Conservation (phyloP, 2,329 filamentous ascomycete species). For the Penicillium sp. region DNA sequence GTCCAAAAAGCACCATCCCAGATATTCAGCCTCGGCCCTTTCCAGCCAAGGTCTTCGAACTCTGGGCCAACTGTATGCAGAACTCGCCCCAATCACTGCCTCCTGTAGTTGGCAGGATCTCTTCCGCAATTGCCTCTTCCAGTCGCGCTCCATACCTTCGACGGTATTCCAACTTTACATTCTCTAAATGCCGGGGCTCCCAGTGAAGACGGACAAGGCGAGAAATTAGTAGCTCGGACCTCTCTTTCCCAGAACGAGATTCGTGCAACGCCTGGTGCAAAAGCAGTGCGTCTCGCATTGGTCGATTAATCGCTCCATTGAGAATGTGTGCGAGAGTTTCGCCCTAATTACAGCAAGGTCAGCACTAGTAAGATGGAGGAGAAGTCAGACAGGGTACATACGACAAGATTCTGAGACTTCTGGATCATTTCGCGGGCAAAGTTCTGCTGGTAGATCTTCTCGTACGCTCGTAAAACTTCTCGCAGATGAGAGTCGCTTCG, state of each 20-base stretch:
- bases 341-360: constrained; percentile 61
- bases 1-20: not conserved
- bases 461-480: constrained; percentile 79
- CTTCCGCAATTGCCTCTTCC: constrained; percentile 77
- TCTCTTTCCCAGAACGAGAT: constrained; percentile 71
- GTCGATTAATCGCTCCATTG: constrained; percentile 94
- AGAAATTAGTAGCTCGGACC: constrained; percentile 85
- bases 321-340: constrained; percentile 94
- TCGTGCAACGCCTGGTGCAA: constrained; percentile 86
- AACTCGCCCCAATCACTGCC: constrained; percentile 73
- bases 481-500: constrained; percentile 81
- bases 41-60: constrained; percentile 32
- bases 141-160: constrained; percentile 76
- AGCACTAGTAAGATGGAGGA: not conserved
- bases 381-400: constrained; percentile 56
- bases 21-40: constrained; percentile 6
- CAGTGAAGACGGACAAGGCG: constrained; percentile 89
- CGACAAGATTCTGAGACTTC: constrained; percentile 90
- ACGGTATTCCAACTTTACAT: constrained; percentile 78
- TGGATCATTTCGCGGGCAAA: constrained; percentile 86
- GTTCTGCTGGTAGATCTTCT: constrained; percentile 73
- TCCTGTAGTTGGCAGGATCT: constrained; percentile 63
- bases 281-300: constrained; percentile 88
- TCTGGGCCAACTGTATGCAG: constrained; percentile 65
- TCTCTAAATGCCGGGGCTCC: constrained; percentile 81